Percentiles rank a stretch among this genome's conserved stretches.
Conservation (phyloP, 2,329 filamentous ascomycete genomes). For the Chaetomiaceae sp. region DNA sequence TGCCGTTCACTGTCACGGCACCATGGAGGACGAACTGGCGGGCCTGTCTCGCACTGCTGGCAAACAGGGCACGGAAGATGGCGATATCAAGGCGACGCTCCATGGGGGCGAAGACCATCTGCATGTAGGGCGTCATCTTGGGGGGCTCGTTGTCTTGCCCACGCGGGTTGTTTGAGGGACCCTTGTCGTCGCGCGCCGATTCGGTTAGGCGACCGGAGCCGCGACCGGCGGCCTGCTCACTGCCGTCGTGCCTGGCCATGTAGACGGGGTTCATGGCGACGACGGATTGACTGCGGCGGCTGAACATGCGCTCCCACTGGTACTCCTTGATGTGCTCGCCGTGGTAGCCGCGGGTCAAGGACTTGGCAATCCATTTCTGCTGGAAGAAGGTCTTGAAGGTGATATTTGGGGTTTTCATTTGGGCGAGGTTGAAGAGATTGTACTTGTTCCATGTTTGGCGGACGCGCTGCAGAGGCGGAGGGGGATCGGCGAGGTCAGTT, state of each 20-base stretch:
- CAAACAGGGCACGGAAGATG: slow-evolving; percentile 88
- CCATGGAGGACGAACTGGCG: slow-evolving; percentile 93
- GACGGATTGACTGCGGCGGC: slow-evolving; percentile 71
- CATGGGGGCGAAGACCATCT: slow-evolving; percentile 89
- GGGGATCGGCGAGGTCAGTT: not conserved
- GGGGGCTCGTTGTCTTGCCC: slow-evolving; percentile 36
- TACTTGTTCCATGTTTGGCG: slow-evolving; percentile 97
- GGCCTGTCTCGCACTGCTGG: slow-evolving; percentile 87
- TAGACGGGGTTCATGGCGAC: slow-evolving; percentile 79
- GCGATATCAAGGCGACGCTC: slow-evolving; percentile 92
- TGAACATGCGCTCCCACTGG: slow-evolving; percentile 93
- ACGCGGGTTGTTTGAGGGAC: slow-evolving; percentile 31
- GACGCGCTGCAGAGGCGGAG: slow-evolving; percentile 65
- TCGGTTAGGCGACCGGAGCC: too few relatives aligned
- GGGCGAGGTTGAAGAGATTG: slow-evolving; percentile 84
- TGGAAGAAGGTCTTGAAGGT: slow-evolving; percentile 75
- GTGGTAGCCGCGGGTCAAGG: slow-evolving; percentile 79
- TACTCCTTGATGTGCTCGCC: slow-evolving; percentile 91
- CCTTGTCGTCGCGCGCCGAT: too few relatives aligned
- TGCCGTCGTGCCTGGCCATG: slow-evolving; percentile 76
- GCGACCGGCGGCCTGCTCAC: slow-evolving; percentile 74
- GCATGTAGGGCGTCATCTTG: slow-evolving; percentile 92
- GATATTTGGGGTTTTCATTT: slow-evolving; percentile 43
- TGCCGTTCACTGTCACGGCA: slow-evolving; percentile 90
- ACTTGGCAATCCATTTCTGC: slow-evolving; percentile 95